These are phyloP conservation scores for Amanita molliuscula DNA, from an alignment of 768 basidiomycete genomes.

Conservation along the genomic window DNA sequence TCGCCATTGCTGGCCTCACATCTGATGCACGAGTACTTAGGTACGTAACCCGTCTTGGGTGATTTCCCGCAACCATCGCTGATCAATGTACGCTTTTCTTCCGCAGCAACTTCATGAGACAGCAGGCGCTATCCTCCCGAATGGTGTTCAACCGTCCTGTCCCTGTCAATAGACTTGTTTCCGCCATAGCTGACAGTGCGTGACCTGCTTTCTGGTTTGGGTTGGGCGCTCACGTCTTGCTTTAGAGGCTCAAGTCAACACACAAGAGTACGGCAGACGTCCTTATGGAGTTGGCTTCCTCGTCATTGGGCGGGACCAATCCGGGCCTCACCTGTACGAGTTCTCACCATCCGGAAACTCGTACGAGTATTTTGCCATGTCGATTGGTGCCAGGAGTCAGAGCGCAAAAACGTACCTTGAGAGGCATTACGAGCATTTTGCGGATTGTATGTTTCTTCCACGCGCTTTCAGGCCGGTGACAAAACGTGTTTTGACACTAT, in stretches of 20 bases:
- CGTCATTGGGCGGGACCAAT: slow-evolving; percentile 90
- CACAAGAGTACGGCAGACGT: slow-evolving; percentile 93
- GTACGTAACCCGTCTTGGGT: slow-evolving; percentile 28
- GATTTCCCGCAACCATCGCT: not conserved
- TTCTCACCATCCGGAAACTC: slow-evolving; percentile 97
- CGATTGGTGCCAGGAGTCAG: slow-evolving; percentile 95
- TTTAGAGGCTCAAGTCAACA: slow-evolving; percentile 95
- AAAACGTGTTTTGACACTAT: slow-evolving; percentile 2
- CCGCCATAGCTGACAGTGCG: slow-evolving; percentile 91
- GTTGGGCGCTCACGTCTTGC: not conserved
- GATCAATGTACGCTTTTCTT: not conserved
- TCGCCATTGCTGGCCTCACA: slow-evolving; percentile 97
- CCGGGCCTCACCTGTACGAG: slow-evolving; percentile 97
- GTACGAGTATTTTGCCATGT: slow-evolving; percentile 97
- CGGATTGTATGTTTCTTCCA: slow-evolving; percentile 52
- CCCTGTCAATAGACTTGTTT: slow-evolving; percentile 89
- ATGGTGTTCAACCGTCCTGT: slow-evolving; percentile 95
- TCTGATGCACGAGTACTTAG: slow-evolving; percentile 96
- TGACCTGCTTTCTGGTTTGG: slow-evolving; percentile 11
- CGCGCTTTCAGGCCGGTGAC: not conserved
- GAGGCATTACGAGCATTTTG: slow-evolving; percentile 83
- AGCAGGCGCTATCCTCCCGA: slow-evolving; percentile 90
- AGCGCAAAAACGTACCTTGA: slow-evolving; percentile 98
- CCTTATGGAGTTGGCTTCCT: slow-evolving; percentile 99
- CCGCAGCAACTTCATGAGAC: slow-evolving; percentile 94